Evolutionary conservation across 371 early-diverging fungal genomes (phyloP).

Genomic region (Chytridiales sp.): DNA sequence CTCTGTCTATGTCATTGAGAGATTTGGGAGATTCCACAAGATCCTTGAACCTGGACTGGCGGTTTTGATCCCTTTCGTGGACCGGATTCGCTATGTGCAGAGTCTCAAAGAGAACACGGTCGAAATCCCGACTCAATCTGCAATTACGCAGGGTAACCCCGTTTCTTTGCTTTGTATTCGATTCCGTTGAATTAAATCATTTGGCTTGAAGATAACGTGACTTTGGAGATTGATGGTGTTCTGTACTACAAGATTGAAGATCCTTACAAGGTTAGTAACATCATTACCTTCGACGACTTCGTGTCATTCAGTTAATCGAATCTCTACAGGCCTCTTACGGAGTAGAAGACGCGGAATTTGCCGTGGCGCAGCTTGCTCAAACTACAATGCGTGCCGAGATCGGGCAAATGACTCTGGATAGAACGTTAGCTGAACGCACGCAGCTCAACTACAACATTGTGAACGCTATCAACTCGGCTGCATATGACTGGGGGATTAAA

Average conservation of each 20-base stretch:
- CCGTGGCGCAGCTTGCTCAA: conserved; percentile 94
- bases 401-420: conserved; percentile 95
- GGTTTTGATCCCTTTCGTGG: conserved; percentile 83
- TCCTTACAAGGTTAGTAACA: conserved; percentile 23
- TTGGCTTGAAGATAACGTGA: conserved; percentile 78
- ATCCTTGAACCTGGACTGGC: conserved; percentile 91
- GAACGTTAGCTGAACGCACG: conserved; percentile 92
- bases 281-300: not conserved
- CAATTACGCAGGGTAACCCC: conserved; percentile 78
- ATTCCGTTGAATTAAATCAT: not conserved
- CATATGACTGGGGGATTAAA: conserved; percentile 93
- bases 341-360: conserved; percentile 92
- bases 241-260: conserved; percentile 92
- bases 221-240: conserved; percentile 94
- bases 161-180: not conserved
- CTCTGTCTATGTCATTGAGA: conserved; percentile 78
- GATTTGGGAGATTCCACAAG: conserved; percentile 62
- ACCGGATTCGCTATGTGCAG: conserved; percentile 88
- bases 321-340: conserved; percentile 86
- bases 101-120: conserved; percentile 92
- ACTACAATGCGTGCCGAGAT: conserved; percentile 98
- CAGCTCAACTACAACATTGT: conserved; percentile 92
- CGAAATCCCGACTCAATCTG: conserved; percentile 90
- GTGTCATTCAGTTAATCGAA: not conserved
- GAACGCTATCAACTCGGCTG: conserved; percentile 90